Base-by-base conservation (phyloP, 495 filamentous ascomycete species). In the Geopyxis carbonaria region DNA sequence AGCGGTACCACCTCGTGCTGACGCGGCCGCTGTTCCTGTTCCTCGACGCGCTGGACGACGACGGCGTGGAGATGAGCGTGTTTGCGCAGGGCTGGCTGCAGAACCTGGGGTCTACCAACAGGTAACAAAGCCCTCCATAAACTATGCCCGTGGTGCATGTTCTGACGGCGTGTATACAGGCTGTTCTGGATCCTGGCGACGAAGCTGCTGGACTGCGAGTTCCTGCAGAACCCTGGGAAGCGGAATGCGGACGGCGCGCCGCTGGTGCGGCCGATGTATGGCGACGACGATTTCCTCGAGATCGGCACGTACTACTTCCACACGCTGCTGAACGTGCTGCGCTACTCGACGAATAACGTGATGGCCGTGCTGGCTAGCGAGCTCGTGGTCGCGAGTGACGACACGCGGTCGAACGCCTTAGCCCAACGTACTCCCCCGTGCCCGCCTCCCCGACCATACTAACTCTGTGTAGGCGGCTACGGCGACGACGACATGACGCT, bases 41-140 rank as follows among this genome's bases (percentile, higher is more conserved):
- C 43, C 64, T 95, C 23, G 87, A 95, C 56, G 68, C 78, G 8
- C 63, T 93, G 0, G 57, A 66, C 15, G 78, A 87, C 37, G 78
- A 78, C 46, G 69, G 70, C 18, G 75, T 72, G 8, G 81, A 86
- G 49, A 55, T 79, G 22, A 83, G 73, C 24, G 73, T 80, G 55
- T 76, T 76, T 38, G 72, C 80, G 15, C 73, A 78, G 44, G 72
- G 69, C 28, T 97, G 89, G 89, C 61, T 97, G 5, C 76, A 79
- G 48, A 80, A 70, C 31, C 61, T 91, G n/a, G n/a, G n/a, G n/a
- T n/a, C n/a, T n/a, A n/a, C n/a, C n/a, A n/a, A n/a, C n/a, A n/a
- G n/a, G n/a, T n/a, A n/a, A n/a, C n/a, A n/a, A n/a, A n/a, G n/a
- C n/a, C n/a, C n/a, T n/a, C n/a, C n/a, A n/a, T n/a, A n/a, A n/a